Conservation (phyloP, 208 protist genomes). For the Wallacemonas sp. region DNA sequence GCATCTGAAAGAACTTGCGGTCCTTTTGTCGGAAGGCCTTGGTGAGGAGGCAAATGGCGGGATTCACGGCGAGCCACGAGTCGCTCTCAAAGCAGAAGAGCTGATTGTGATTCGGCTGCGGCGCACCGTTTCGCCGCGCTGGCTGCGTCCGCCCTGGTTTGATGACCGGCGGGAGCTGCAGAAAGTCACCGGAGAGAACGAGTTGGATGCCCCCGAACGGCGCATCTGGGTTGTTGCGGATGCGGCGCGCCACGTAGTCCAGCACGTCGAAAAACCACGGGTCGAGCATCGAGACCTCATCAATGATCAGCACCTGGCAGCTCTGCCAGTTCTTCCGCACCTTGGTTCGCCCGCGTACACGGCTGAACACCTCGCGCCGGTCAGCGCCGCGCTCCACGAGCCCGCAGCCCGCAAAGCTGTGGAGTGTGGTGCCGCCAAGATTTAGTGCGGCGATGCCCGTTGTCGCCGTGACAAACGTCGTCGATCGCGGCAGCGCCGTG, state of each 20-base stretch:
- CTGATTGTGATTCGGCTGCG: neutral
- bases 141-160: conserved; percentile 17
- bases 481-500: conserved; percentile 31
- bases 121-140: neutral
- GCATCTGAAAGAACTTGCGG: conserved; percentile 55
- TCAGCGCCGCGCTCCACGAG: conserved; percentile 34
- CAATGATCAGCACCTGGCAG: conserved; percentile 83
- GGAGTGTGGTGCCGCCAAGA: conserved; percentile 83
- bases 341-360: conserved; percentile 28
- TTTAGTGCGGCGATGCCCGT: conserved; percentile 90
- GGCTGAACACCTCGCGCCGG: conserved; percentile 29
- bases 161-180: conserved; percentile 86
- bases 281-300: conserved; percentile 93
- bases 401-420: conserved; percentile 84
- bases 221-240: conserved; percentile 47
- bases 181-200: conserved; percentile 92
- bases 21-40: conserved; percentile 74
- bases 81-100: conserved; percentile 78
- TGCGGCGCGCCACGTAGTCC: conserved; percentile 68
- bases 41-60: conserved; percentile 59
- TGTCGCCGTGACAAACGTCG: conserved; percentile 83
- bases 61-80: conserved; percentile 65
- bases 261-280: conserved; percentile 79
- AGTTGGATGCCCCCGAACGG: conserved; percentile 94
- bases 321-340: conserved; percentile 47